Base-by-base conservation (phyloP, 2,329 filamentous ascomycete species). In the Colletotrichum tamarilloi region DNA sequence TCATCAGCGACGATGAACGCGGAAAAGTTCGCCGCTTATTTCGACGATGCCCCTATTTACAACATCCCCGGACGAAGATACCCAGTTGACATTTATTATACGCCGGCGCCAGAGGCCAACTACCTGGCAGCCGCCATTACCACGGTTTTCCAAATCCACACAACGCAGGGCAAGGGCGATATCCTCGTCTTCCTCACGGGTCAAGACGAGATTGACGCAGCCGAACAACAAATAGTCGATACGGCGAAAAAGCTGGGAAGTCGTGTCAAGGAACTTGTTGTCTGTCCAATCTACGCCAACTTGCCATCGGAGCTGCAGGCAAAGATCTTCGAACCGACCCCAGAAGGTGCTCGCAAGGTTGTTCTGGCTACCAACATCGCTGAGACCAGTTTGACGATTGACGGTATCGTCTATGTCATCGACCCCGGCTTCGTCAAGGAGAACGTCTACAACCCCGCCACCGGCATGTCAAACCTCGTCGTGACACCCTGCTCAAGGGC, bases 361-460 rank as follows among this genome's bases (percentile, higher is more conserved):
- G 95, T 99, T 0, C 85, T 98, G 49, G 95, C 96, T 0, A 98
- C 97, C 2, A 99, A 99, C 80, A 98, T 99, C 81, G 97, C 97
- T 2, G 97, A 99, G 82, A 99, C 97, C 0, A 95, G 92, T 86
- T 85, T 99, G 79, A 99, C 97, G 0, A 98, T 99, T 71, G 95
- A 98, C 80, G 96, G 95, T 19, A 97, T 98, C 73, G 93, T 96
- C 9, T 98, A 97, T 80, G 97, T 98, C 46, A 97, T 98, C 73
- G 97, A 99, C 77, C 94, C 94, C 0, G 97, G 97, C 0, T 97
- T 97, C 76, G 95, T 97, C 75, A 99, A 99, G 82, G 95, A 98
- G 80, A 98, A 98, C 77, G 90, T 95, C 1, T 98, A 96, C 84
- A 97, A 98, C 75, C 93, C 95, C 0, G 91, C 93, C 1, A 97